These are phyloP conservation scores for Kandelia obovata DNA, from an alignment of 345 rosid genomes.

Conservation along the genomic window DNA sequence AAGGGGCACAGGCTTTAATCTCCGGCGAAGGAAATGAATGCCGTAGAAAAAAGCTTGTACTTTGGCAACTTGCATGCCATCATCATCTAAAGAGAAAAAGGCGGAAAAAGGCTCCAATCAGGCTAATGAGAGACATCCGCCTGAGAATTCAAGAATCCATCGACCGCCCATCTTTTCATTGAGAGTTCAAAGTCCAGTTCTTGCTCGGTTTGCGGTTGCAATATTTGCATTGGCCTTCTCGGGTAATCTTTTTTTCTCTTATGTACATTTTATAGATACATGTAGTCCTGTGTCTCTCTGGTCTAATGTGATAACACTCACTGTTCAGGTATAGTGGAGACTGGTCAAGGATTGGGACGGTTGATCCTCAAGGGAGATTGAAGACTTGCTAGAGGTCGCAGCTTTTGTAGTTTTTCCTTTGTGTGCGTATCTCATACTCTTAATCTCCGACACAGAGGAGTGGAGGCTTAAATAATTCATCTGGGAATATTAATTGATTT, in stretches of 20 bases:
- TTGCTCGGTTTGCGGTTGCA: conserved; percentile 41
- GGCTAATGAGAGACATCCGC: conserved; percentile 37
- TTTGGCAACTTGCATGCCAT: conserved; percentile 12
- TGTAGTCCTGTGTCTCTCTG: too few relatives aligned
- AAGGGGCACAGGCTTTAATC: neutral
- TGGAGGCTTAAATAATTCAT: conserved; percentile 5
- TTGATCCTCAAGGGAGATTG: conserved; percentile 57
- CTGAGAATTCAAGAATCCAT: conserved; percentile 19
- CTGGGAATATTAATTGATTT: neutral
- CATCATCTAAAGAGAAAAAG: conserved; percentile 14
- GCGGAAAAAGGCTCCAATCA: conserved; percentile 3
- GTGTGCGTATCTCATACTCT: conserved; percentile 43
- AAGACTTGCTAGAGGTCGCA: conserved; percentile 56
- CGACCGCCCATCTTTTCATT: neutral
- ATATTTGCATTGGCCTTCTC: conserved; percentile 63
- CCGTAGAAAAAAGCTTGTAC: conserved; percentile 24
- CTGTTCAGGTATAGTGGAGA: conserved; percentile 74
- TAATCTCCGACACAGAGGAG: conserved; percentile 35
- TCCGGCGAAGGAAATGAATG: conserved; percentile 23
- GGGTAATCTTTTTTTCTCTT: conserved; percentile 42
- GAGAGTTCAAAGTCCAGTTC: conserved; percentile 12
- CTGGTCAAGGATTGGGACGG: conserved; percentile 86
- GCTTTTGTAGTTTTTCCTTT: conserved; percentile 68
- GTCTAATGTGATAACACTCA: conserved; percentile 6
- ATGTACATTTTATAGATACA: neutral